Base-by-base conservation (phyloP, 768 basidiomycete genomes). In the Podaxis rugospora region DNA sequence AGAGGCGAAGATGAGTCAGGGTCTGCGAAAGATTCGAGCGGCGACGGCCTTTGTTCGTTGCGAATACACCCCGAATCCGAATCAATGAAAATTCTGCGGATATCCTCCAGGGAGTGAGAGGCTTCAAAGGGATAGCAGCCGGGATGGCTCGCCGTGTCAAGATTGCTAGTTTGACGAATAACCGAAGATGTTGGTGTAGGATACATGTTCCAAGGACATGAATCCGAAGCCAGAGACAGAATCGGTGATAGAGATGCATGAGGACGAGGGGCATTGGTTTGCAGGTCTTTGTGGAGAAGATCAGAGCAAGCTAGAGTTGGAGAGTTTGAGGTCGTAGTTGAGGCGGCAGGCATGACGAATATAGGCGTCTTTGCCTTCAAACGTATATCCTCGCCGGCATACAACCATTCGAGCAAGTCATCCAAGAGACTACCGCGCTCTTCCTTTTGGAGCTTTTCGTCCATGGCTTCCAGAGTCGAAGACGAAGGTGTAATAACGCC, bases 401-500 rank as follows among this genome's bases (percentile, higher is more conserved):
- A 51, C 28, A 60, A 21, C n/a, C 42, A 28, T 9, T 53, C 21
- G 5, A 60, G 39, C 13, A 60, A 46, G 16, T 47, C 40, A 36
- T 60, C 59, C 25, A 60, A 36, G 11, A 53, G 27, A 37, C 16
- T 44, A 18, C n/a, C 44, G 1, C 52, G 51, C n/a, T 53, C 59
- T 46, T 53, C 51, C 32, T 65, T 58, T 46, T 67, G 61, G 9
- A 73, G 61, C 27, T 65, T 64, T 53, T 72, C 70, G 35, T 67
- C 53, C 25, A 76, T 66, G 11, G 70, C 70, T 28, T 75, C 75
- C n/a, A 77, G 69, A 49, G 63, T 64, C 11, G 76, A 78, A 16
- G 71, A 57, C 10, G 76, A 76, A 39, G 76, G 76, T 0, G 75
- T 77, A 7, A 76, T 64, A 42, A 72, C 59, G 40, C 65, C 61